Base-by-base conservation (phyloP, 257 asterid genomes). In the Nicotiana undulata region DNA sequence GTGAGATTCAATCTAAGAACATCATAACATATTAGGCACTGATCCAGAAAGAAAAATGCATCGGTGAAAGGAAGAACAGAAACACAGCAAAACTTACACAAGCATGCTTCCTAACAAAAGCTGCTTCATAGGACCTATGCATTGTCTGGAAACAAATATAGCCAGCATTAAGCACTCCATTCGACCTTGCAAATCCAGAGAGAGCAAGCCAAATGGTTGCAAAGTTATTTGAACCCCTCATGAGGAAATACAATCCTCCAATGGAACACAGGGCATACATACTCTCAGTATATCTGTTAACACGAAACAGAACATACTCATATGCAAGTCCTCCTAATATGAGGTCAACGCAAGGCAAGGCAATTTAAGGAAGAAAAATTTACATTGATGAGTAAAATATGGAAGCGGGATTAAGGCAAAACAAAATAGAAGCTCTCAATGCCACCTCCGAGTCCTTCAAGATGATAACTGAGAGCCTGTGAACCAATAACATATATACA, bases 371-470 rank as follows among this genome's bases (percentile, higher is more conserved):
- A 64, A 77, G 81, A 63, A 81, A 90, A 83, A 81, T 75, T 61
- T 90, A 95, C 99, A 95, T 87, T 78, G 99, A 87, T 22, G 99
- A 92, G 93, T 93, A 95, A 92, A 95, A 95, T 87, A 95, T 82
- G 79, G 99, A 93, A 77, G 99, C 99, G 29, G 97, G 99, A 84
- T 93, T 95, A 64, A 93, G 90, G 96, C 97, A 95, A 88, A 95
- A 93, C 91, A 93, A 86, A 60, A 92, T 75, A 40, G 98, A 87
- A 77, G 99, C 96, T 84, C 97, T 90, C 85, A 93, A 75, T 60
- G 99, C 94, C 83, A 88, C 81, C 84, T 91, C 95, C 52, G 87
- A 70, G 80, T 93, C 92, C 84, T 92, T 86, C 90, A 95, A 83
- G 82, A 92, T 86, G 79, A 80, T 80, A 60, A 86, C 81, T 31